Evolutionary conservation across 2,329 filamentous ascomycete genomes (phyloP).

Genomic region (Drechslera avenae): DNA sequence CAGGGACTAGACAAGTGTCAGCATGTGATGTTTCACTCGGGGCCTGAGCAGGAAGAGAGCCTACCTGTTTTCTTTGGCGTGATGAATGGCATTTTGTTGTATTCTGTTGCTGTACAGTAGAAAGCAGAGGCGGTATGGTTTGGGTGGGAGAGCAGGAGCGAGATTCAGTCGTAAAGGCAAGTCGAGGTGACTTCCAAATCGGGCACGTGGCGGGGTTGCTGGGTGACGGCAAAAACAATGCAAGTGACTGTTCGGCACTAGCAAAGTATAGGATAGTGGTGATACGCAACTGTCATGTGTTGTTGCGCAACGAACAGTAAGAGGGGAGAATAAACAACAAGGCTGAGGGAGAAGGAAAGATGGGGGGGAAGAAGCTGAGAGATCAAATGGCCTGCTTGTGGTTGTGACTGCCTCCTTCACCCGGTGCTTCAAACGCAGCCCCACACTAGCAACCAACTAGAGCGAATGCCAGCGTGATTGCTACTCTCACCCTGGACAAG

Average conservation of each 20-base stretch:
- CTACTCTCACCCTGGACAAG: no score
- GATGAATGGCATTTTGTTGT: not conserved
- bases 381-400: no score
- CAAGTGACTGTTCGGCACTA: not conserved
- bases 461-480: no score
- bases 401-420: no score
- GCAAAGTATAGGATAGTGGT: not conserved
- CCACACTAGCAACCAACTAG: no score
- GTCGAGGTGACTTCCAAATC: not conserved
- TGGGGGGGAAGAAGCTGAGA: no score
- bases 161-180: not conserved
- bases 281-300: not conserved
- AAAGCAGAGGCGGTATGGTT: no score
- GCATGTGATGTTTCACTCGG: no score
- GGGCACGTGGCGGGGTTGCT: not conserved
- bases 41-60: not conserved
- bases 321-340: no score
- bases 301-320: no score
- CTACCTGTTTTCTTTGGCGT: not conserved
- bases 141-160: not conserved
- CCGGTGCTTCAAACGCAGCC: no score
- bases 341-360: no score
- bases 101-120: not conserved
- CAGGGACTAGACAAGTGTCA: not conserved
- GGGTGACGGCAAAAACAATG: not conserved